Conservation (phyloP, 2,329 filamentous ascomycete species). For the Knoxdaviesia proteae region DNA sequence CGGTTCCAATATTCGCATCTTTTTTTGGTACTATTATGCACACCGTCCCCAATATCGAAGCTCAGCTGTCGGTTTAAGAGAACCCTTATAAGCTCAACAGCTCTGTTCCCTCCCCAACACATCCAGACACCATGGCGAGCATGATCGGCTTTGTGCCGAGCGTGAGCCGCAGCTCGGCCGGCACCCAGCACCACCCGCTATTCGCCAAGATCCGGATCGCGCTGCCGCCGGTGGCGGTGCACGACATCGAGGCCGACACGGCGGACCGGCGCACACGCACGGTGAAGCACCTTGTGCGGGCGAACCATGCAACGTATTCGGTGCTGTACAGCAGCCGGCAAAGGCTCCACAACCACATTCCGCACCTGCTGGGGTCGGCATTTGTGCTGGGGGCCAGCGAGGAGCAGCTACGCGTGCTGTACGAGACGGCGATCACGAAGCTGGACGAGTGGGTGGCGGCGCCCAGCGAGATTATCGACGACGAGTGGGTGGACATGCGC, state of each 20-base stretch:
- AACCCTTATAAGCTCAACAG: too few species aligned
- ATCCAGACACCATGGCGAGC: background rate
- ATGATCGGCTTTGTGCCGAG: constrained; percentile 2
- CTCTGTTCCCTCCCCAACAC: background rate
- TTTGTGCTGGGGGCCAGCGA: constrained; percentile 64
- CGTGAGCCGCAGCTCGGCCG: constrained; percentile 1
- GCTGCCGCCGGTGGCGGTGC: constrained; percentile 48
- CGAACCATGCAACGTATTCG: constrained; percentile 79
- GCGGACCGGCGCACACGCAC: constrained; percentile 62
- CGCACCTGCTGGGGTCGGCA: constrained; percentile 65
- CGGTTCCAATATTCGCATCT: too few species aligned
- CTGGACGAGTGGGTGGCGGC: constrained; percentile 69
- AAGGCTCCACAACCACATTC: constrained; percentile 58
- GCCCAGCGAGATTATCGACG: constrained; percentile 59
- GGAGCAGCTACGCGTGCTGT: constrained; percentile 57
- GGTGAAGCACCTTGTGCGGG: constrained; percentile 74
- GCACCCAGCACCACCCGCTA: background rate
- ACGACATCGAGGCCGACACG: constrained; percentile 54
- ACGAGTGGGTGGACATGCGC: constrained; percentile 74
- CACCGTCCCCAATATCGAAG: too few species aligned
- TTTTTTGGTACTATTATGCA: too few species aligned
- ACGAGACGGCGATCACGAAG: constrained; percentile 50
- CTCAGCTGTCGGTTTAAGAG: too few species aligned
- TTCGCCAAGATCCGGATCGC: constrained; percentile 15
- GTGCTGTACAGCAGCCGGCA: constrained; percentile 56